Percentiles rank a stretch among this genome's conserved stretches.
Evolutionary conservation across 192 early-diverging fungal species (phyloP).

Genomic region (Neocallimastix lanati): DNA sequence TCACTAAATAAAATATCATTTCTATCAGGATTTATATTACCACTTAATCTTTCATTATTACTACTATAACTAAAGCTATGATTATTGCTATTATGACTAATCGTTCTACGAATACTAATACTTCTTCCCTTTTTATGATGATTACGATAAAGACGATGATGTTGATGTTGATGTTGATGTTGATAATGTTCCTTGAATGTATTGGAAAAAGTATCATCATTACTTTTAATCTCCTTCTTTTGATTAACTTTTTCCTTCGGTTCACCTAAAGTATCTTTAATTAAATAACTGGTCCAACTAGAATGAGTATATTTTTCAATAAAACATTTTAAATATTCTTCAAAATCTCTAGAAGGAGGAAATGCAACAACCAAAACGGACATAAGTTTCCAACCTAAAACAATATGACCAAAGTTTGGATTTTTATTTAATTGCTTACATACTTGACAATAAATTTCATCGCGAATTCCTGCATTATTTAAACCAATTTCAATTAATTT

Average conservation of each 20-base stretch:
- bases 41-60: no score
- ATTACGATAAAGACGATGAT: no score
- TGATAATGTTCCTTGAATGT: no score
- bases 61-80: no score
- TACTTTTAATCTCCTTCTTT: neutral
- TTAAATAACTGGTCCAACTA: slow-evolving; percentile 3
- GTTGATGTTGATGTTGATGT: no score
- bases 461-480: slow-evolving; percentile 51
- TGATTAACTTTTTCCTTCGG: no score
- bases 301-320: slow-evolving; percentile 32
- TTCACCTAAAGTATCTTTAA: neutral
- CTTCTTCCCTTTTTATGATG: no score
- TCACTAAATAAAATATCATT: no score
- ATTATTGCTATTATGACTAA: no score
- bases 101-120: no score
- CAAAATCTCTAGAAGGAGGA: slow-evolving; percentile 74
- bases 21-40: no score
- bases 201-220: no score
- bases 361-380: slow-evolving; percentile 69
- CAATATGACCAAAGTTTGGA: neutral
- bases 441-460: slow-evolving; percentile 88
- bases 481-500: slow-evolving; percentile 61
- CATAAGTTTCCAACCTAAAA: slow-evolving; percentile 63
- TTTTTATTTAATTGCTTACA: slow-evolving; percentile 22
- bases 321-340: slow-evolving; percentile 66